Percentiles rank a stretch among this genome's conserved stretches.
These are phyloP conservation scores for Cyberlindnera sargentensis DNA, from an alignment of 805 yeast genomes.

Conservation along the genomic window DNA sequence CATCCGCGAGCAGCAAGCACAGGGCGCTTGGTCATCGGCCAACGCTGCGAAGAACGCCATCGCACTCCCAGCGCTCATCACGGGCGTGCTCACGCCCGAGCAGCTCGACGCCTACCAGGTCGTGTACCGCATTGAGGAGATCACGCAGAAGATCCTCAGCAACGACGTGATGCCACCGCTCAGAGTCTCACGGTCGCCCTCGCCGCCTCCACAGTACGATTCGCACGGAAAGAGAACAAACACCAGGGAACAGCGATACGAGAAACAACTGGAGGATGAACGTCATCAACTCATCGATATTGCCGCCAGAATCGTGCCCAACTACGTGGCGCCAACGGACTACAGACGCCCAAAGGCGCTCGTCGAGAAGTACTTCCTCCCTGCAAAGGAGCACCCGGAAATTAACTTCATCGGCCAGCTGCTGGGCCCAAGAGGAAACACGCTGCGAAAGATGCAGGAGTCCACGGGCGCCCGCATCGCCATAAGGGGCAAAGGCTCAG, in stretches of 20 bases:
- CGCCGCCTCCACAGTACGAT: slow-evolving; percentile 93
- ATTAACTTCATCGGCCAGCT: slow-evolving; percentile 88
- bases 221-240: slow-evolving; percentile 74
- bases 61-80: slow-evolving; percentile 34
- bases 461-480: slow-evolving; percentile 87
- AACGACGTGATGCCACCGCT: slow-evolving; percentile 43
- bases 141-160: slow-evolving; percentile 51
- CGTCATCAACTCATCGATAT: slow-evolving; percentile 71
- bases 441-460: slow-evolving; percentile 70
- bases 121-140: slow-evolving; percentile 71
- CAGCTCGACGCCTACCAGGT: slow-evolving; percentile 72
- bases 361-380: slow-evolving; percentile 76
- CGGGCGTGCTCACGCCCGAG: slow-evolving; percentile 56
- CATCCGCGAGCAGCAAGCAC: not conserved
- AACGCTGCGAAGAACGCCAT: slow-evolving; percentile 12
- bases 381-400: slow-evolving; percentile 81
- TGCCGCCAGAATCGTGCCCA: slow-evolving; percentile 67
- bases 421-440: slow-evolving; percentile 94
- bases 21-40: not conserved
- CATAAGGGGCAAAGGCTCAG: slow-evolving; percentile 93
- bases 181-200: slow-evolving; percentile 54
- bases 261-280: slow-evolving; percentile 64
- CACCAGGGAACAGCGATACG: slow-evolving; percentile 67
- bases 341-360: slow-evolving; percentile 67
- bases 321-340: slow-evolving; percentile 73